phyloP scores from a whole-genome alignment of 2,329 filamentous ascomycete genomes.

The Fusarium marasasianum region DNA sequence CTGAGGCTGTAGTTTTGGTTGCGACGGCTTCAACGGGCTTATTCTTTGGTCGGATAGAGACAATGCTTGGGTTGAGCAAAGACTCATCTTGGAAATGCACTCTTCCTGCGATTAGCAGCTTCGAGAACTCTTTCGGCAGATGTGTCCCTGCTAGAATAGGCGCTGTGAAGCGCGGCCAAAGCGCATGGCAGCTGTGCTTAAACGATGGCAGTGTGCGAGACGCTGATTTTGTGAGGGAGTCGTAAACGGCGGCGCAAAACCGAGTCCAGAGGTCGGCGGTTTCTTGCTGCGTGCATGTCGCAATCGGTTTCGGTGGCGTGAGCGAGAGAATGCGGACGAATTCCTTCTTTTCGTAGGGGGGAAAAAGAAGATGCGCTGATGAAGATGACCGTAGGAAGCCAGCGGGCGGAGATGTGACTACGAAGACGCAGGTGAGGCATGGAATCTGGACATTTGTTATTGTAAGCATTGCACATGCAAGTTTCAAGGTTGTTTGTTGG shows the following conservation, averaged over 20 bases:
- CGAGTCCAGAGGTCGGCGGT: slow-evolving; percentile 79
- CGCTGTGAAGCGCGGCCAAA: slow-evolving; percentile 87
- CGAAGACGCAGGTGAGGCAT: slow-evolving; percentile 78
- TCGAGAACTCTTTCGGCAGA: slow-evolving; percentile 82
- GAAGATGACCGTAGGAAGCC: slow-evolving; percentile 75
- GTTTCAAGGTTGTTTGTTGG: slow-evolving; percentile 7
- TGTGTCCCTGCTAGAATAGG: slow-evolving; percentile 81
- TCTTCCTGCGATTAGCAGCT: slow-evolving; percentile 77
- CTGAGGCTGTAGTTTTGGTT: slow-evolving; percentile 28
- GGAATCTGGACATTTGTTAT: slow-evolving; percentile 69
- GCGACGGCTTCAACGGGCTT: not conserved
- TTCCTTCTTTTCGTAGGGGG: slow-evolving; percentile 83
- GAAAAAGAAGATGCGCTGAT: slow-evolving; percentile 82
- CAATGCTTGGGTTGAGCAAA: slow-evolving; percentile 73
- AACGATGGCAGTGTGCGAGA: slow-evolving; percentile 82
- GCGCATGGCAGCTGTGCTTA: slow-evolving; percentile 71
- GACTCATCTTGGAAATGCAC: slow-evolving; percentile 77
- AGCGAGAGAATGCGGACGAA: slow-evolving; percentile 80
- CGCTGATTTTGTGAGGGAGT: slow-evolving; percentile 82
- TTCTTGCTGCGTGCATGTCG: slow-evolving; percentile 62
- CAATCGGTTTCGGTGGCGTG: slow-evolving; percentile 54
- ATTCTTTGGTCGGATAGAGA: slow-evolving; percentile 46
- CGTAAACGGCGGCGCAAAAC: slow-evolving; percentile 86
- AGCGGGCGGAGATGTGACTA: slow-evolving; percentile 76
- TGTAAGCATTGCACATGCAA: not conserved